Evolutionary conservation across 805 yeast genomes (phyloP), one percentile per base, ranked within the genome.

Genomic region (Saccharomycopsis lassenensis): DNA sequence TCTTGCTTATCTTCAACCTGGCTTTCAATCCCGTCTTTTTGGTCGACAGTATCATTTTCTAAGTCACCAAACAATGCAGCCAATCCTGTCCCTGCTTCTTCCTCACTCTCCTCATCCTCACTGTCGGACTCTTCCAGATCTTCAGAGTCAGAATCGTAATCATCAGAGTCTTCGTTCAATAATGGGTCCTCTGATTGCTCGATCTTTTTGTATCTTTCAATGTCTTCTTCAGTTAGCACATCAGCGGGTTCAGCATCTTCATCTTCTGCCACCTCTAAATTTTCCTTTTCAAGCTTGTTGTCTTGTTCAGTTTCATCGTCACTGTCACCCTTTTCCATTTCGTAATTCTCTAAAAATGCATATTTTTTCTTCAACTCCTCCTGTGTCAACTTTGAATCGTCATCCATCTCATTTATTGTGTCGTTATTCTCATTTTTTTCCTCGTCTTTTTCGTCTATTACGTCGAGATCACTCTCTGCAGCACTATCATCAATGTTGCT

Each of bases 331-430:
- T 31, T 28, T 20, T 19, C 36, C n/a, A 14, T n/a, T 32, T 35
- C 18, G 26, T 39, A 39, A 24, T 12, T 29, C 11, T 39, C 42
- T 24, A 52, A 30, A 21, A 54, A 45, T 5, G 64, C 58, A 44
- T 69, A 69, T 41, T 68, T 68, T 37, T 58, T 48, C 23, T 53
- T 49, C 36, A 68, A 56, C 41, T 68, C 65, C 6, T 62, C 69
- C 3, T 65, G 60, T 1, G 70, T 52, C 16, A 70, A 49, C n/a
- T 50, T 47, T 44, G 55, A 54, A 39, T 59, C 67, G 24, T 55
- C 55, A 12, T 51, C 53, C 17, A 46, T 56, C 31, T 26, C 39
- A 8, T 16, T 32, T 11, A 35, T 36, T 25, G 47, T 37, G 15
- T 45, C 51, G 6, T 52, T 52, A 15, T 52, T 41, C 21, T 45